phyloP scores from a whole-genome alignment of 495 filamentous ascomycete species.

The Daldinia bambusicola region DNA sequence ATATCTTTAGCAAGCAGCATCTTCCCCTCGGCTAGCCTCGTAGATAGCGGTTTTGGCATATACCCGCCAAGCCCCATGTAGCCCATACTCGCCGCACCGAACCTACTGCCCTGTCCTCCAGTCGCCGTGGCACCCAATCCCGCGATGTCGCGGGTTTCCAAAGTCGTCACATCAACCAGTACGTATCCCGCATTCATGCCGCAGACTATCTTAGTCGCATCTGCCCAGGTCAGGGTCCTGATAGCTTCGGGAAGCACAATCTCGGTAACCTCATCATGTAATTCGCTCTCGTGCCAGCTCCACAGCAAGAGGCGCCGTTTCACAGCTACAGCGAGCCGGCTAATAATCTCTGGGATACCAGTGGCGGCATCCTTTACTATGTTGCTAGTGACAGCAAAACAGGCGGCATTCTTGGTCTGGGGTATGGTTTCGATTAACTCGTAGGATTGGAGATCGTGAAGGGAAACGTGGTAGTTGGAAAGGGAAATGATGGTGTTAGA shows the following conservation, averaged over 20 bases:
- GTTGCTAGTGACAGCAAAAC: conserved; percentile 93
- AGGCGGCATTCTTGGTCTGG: conserved; percentile 85
- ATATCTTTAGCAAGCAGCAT: conserved; percentile 94
- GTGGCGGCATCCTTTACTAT: conserved; percentile 88
- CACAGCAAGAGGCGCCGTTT: conserved; percentile 91
- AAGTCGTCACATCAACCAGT: conserved; percentile 82
- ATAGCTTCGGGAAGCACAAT: conserved; percentile 81
- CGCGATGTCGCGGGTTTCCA: conserved; percentile 76
- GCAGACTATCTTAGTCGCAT: conserved; percentile 82
- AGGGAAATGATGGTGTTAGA: conserved; percentile 89
- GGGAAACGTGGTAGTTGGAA: conserved; percentile 84
- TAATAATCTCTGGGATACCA: conserved; percentile 89
- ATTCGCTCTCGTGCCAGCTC: conserved; percentile 95
- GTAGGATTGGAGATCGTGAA: conserved; percentile 89
- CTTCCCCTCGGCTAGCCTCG: conserved; percentile 81
- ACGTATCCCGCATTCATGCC: conserved; percentile 90
- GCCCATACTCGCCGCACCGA: conserved; percentile 75
- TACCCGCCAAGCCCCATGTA: conserved; percentile 94
- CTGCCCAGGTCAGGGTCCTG: conserved; percentile 88
- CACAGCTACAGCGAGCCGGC: conserved; percentile 86
- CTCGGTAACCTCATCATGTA: conserved; percentile 76
- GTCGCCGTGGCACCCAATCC: conserved; percentile 77
- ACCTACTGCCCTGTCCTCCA: conserved; percentile 72
- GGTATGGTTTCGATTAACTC: conserved; percentile 74
- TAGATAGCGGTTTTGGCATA: conserved; percentile 88